Base-by-base conservation (phyloP, 306 rosid species). In the Neltuma alba region DNA sequence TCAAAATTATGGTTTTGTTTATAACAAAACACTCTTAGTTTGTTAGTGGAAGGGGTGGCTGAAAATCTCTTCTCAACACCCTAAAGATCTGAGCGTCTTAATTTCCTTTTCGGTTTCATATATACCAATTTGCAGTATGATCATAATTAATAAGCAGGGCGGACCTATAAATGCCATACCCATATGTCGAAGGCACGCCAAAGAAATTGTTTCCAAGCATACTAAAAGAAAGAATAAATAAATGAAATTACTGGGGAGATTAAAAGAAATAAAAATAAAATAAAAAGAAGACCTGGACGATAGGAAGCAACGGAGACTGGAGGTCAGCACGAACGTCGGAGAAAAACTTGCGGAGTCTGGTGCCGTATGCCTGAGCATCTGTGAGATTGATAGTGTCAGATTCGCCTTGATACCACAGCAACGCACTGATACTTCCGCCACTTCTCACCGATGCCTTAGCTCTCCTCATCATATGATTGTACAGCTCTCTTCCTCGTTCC, bases 391-490 rank as follows among this genome's bases (percentile, higher is more conserved):
- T 9, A 0, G 99, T 91, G 58, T 95, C 98, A 8, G 90, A 60
- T 76, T 92, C 98, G 0, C 99, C 99, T 80, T 95, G 98, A 77
- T 77, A 92, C 98, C 99, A 95, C 0, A 92, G 86, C 60, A 95
- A 47, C 9, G 87, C 99, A 18, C 48, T 75, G 37, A 92, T 70
- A 6, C 4, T 18, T 0, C 86, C 92, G 3, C 95, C 89, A 18
- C 67, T 50, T 16, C 7, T 83, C 78, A 85, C 27, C 2, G 93
- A 83, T 6, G 82, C 92, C 34, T 62, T 79, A 16, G 89, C 89
- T 60, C 98, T 84, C 68, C 6, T 78, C 73, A 95, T 42, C 93
- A 92, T 86, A n/a, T 85, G 82, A 9, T 14, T 55, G 81, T 95
- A 95, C 13, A 88, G 85, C 61, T 55, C 66, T 21, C 82, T 80